Evolutionary conservation across 139 green algal species (phyloP).

Genomic region (Chlamydomonas incerta): DNA sequence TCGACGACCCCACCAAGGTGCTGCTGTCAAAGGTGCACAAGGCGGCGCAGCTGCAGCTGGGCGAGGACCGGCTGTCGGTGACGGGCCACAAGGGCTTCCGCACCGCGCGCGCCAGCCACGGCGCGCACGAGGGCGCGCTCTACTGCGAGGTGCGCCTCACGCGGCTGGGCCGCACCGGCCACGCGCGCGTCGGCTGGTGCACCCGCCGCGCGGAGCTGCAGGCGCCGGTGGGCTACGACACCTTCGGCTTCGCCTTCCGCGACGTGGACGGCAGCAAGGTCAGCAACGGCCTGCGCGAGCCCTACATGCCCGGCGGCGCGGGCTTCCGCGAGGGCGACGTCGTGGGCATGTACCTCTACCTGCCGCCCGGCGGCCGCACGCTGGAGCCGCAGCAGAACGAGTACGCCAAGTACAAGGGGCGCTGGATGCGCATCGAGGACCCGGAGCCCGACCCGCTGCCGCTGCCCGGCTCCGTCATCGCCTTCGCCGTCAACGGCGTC

Average conservation of each 20-base stretch:
- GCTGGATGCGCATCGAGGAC: constrained; percentile 64
- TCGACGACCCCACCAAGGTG: constrained; percentile 51
- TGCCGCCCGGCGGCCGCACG: constrained; percentile 65
- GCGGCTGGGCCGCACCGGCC: constrained; percentile 75
- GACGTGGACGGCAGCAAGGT: constrained; percentile 85
- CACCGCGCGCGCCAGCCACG: constrained; percentile 78
- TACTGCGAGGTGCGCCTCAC: constrained; percentile 83
- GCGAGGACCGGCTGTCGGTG: constrained; percentile 65
- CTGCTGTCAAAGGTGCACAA: constrained; percentile 69
- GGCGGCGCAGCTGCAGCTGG: constrained; percentile 69
- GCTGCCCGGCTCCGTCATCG: constrained; percentile 70
- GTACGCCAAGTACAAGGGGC: constrained; percentile 61
- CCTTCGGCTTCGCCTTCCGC: constrained; percentile 77
- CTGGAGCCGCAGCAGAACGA: constrained; percentile 55
- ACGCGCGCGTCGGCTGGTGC: constrained; percentile 81
- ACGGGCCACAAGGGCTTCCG: constrained; percentile 80
- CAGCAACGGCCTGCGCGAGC: constrained; percentile 52
- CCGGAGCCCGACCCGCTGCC: constrained; percentile 42
- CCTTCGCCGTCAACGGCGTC: constrained; percentile 80
- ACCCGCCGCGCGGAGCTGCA: constrained; percentile 83
- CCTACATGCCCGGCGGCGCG: constrained; percentile 51
- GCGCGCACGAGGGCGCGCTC: constrained; percentile 67
- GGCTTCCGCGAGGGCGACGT: constrained; percentile 61
- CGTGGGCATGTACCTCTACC: constrained; percentile 77
- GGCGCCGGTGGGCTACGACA: constrained; percentile 87